These are phyloP conservation scores for Fraxinus ornus DNA, from an alignment of 305 asterid genomes.

Conservation along the genomic window DNA sequence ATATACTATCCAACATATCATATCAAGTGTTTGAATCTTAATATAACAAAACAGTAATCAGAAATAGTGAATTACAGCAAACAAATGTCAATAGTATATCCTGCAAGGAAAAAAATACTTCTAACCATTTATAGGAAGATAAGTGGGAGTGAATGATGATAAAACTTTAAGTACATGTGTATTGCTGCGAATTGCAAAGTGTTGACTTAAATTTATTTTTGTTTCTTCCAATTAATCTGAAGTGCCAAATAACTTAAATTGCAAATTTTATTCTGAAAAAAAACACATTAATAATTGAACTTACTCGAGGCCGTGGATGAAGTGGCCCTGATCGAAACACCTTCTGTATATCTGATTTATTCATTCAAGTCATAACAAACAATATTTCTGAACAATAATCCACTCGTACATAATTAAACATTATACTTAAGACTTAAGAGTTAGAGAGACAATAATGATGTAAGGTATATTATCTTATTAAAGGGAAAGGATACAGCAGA, in stretches of 20 bases:
- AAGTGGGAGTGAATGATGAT: background rate
- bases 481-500: slow-evolving; percentile 72
- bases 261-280: background rate
- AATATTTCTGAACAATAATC: slow-evolving; percentile 21
- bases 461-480: background rate
- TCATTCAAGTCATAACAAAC: slow-evolving; percentile 40
- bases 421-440: background rate
- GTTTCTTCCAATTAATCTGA: background rate
- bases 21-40: slow-evolving; percentile 13
- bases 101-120: background rate
- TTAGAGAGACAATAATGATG: slow-evolving; percentile 5
- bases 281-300: slow-evolving; percentile 21
- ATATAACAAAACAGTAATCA: slow-evolving; percentile 1
- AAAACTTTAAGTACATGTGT: background rate
- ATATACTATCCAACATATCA: slow-evolving; percentile 21
- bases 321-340: slow-evolving; percentile 85
- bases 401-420: background rate
- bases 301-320: slow-evolving; percentile 91
- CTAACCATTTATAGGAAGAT: background rate
- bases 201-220: background rate
- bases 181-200: background rate
- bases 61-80: background rate
- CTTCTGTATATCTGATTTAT: slow-evolving; percentile 67
- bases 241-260: background rate
- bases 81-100: background rate